Conservation (phyloP, 257 asterid species). For the Petunia axillaris region DNA sequence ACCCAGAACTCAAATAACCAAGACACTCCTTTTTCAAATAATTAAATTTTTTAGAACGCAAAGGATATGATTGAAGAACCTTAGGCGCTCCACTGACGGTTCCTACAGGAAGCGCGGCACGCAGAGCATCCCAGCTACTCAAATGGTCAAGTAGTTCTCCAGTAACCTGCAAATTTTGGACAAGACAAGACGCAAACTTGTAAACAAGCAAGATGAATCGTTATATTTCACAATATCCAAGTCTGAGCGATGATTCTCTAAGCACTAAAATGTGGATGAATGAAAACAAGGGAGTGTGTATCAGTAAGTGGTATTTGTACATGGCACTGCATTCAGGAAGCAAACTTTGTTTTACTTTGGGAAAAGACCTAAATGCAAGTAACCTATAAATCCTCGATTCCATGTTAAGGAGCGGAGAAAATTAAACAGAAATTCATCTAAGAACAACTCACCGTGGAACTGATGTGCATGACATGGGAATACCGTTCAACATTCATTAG, state of each 20-base stretch:
- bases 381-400: not conserved
- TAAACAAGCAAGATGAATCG: not conserved
- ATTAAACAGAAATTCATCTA: conserved; percentile 8
- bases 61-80: conserved; percentile 49
- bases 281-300: not conserved
- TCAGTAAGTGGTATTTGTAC: not conserved
- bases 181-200: not conserved
- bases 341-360: not conserved
- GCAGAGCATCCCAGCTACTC: conserved; percentile 95
- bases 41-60: conserved; percentile 17
- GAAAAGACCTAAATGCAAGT: not conserved
- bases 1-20: not conserved
- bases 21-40: conserved; percentile 10
- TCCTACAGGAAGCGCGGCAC: conserved; percentile 98
- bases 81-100: conserved; percentile 99
- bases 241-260: not conserved
- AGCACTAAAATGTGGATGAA: not conserved
- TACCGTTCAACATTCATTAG: conserved; percentile 95
- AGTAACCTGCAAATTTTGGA: conserved; percentile 61
- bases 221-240: conserved; percentile 17
- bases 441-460: conserved; percentile 78
- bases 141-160: conserved; percentile 74
- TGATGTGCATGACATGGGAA: conserved; percentile 99
- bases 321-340: not conserved
- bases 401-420: not conserved